Evolutionary conservation across 805 yeast genomes (phyloP).

Genomic region (Starmera pachycereana): DNA sequence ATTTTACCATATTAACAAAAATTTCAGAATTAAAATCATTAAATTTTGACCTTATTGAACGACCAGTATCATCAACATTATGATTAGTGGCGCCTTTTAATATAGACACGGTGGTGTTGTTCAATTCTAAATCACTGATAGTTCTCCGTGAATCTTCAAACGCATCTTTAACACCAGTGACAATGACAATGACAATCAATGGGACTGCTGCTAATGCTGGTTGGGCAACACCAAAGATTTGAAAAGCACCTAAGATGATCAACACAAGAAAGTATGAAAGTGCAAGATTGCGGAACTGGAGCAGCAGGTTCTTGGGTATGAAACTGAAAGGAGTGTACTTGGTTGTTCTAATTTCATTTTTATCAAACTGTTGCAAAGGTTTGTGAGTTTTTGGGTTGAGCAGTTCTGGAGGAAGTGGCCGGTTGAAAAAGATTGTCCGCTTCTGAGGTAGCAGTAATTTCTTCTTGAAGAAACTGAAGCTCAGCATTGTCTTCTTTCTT

Average conservation of each 20-base stretch:
- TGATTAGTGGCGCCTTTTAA: conserved; percentile 42
- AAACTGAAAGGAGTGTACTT: conserved; percentile 89
- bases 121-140: conserved; percentile 58
- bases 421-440: conserved; percentile 3
- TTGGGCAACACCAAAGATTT: conserved; percentile 70
- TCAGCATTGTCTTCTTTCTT: neutral
- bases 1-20: conserved; percentile 14
- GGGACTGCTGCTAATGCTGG: conserved; percentile 75
- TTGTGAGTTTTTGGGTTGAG: conserved; percentile 2
- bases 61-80: conserved; percentile 49
- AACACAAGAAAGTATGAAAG: conserved; percentile 76
- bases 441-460: conserved; percentile 1
- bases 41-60: conserved; percentile 55
- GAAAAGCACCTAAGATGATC: conserved; percentile 70
- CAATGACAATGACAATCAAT: conserved; percentile 60
- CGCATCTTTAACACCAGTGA: conserved; percentile 74
- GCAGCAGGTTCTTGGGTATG: conserved; percentile 70
- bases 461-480: neutral
- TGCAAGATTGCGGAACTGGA: conserved; percentile 83
- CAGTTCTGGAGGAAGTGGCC: neutral
- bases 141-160: conserved; percentile 75
- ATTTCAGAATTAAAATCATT: conserved; percentile 38
- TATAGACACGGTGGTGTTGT: conserved; percentile 62
- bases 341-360: conserved; percentile 84
- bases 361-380: conserved; percentile 2